phyloP scores from a whole-genome alignment of 768 basidiomycete genomes.

The Trametes cingulata region DNA sequence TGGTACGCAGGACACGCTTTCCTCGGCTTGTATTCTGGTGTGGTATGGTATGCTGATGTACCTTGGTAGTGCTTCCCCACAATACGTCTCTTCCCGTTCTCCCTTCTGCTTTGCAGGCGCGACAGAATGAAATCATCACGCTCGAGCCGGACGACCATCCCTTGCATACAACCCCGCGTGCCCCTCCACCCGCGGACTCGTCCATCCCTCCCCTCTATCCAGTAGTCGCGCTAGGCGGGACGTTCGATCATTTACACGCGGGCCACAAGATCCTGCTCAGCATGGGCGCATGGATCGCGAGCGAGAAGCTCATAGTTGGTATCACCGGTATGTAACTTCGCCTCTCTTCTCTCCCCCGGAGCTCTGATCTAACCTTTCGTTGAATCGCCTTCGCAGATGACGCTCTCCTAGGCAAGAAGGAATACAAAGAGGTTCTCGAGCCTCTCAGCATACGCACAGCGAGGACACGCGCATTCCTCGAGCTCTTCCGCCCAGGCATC shows the following conservation, averaged over 20 bases:
- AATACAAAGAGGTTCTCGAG: constrained; percentile 67
- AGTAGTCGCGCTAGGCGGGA: constrained; percentile 89
- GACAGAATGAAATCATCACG: constrained; percentile 12
- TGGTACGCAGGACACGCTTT: constrained; percentile 16
- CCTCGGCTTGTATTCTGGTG: no score
- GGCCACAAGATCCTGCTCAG: constrained; percentile 97
- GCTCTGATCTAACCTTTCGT: neutral
- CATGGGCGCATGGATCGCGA: constrained; percentile 84
- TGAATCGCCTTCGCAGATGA: constrained; percentile 52
- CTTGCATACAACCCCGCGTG: constrained; percentile 12
- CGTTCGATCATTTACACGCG: constrained; percentile 96
- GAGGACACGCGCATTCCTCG: constrained; percentile 67
- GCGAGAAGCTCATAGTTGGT: constrained; percentile 83
- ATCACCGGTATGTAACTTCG: constrained; percentile 63
- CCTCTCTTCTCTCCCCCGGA: neutral
- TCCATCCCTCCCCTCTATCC: constrained; percentile 43
- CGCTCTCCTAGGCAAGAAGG: constrained; percentile 67
- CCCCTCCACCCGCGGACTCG: constrained; percentile 8
- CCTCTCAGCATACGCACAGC: constrained; percentile 54
- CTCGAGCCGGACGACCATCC: constrained; percentile 23
- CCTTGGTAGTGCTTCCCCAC: constrained; percentile 8
- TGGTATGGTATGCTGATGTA: no score
- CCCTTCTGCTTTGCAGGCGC: neutral
- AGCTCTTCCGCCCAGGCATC: constrained; percentile 66
- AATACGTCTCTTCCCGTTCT: constrained; percentile 9